A percentile compares a stretch with the other conserved stretches of the same genome.
phyloP scores from a whole-genome alignment of 169 alveolate species.

The Plasmodium inui region DNA sequence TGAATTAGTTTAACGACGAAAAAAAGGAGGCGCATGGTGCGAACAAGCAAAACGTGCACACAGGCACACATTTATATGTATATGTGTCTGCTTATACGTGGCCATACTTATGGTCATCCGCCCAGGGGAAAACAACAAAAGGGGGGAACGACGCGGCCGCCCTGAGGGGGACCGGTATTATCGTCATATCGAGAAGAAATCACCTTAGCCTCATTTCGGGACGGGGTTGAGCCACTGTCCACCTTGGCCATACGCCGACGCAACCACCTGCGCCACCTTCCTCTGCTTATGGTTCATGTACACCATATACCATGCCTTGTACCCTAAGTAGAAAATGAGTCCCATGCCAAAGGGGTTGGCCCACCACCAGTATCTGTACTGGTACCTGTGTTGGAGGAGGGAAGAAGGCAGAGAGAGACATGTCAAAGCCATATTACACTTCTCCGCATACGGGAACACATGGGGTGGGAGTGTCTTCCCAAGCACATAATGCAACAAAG shows the following conservation, averaged over 20 bases:
- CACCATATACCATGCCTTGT: constrained; percentile 89
- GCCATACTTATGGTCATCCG: neutral
- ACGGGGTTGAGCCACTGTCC: constrained; percentile 93
- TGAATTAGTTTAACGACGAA: neutral
- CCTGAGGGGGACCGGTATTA: neutral
- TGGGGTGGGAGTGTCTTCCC: neutral
- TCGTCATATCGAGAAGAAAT: neutral
- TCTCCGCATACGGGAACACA: neutral
- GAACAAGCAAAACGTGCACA: neutral
- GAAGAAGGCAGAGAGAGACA: neutral
- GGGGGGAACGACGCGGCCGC: neutral
- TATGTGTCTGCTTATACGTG: neutral
- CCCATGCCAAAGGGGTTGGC: constrained; percentile 92
- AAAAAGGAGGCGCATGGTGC: neutral
- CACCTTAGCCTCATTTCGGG: constrained; percentile 80
- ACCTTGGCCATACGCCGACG: constrained; percentile 92
- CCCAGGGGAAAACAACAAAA: neutral
- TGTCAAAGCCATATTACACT: neutral
- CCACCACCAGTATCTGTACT: constrained; percentile 92
- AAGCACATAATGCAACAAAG: neutral
- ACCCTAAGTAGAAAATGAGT: constrained; percentile 85
- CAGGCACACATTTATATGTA: neutral
- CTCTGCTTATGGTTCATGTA: constrained; percentile 90
- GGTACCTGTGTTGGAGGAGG: constrained; percentile 41
- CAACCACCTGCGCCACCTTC: constrained; percentile 91